Percentiles rank a stretch among this genome's conserved stretches.
Evolutionary conservation across 1,284 basidiomycete genomes (phyloP).

Genomic region (Melampsora larici-populina): DNA sequence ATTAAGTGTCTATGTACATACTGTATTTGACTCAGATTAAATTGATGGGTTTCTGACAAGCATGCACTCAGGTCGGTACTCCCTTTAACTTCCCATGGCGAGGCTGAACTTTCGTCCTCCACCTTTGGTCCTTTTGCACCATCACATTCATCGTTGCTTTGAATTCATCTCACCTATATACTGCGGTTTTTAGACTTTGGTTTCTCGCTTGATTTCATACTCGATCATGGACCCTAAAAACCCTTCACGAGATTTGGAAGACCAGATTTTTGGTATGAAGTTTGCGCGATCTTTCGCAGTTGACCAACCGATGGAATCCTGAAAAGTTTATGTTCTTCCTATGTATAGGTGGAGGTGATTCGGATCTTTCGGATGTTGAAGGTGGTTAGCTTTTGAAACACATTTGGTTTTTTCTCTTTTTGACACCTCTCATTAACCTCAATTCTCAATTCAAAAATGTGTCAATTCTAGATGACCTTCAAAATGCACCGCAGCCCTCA

Average conservation of each 20-base stretch:
- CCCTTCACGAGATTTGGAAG: constrained; percentile 20
- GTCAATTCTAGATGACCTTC: neutral
- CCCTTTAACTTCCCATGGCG: no score
- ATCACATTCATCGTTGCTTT: no score
- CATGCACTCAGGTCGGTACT: no score
- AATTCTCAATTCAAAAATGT: neutral
- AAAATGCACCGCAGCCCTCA: neutral
- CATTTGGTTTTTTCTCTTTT: neutral
- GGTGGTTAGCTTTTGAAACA: constrained; percentile 4
- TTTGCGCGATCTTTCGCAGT: neutral
- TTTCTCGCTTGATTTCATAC: no score
- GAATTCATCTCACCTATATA: no score
- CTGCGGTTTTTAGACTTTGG: no score
- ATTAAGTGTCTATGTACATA: no score
- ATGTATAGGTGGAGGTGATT: constrained; percentile 29
- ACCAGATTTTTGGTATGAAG: constrained; percentile 30
- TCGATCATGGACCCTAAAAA: neutral
- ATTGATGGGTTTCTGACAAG: no score
- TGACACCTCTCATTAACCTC: neutral
- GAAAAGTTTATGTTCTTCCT: neutral
- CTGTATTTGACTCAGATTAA: no score
- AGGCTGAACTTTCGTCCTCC: no score
- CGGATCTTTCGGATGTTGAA: constrained; percentile 32
- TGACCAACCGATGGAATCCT: neutral
- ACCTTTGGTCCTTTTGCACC: no score